phyloP scores from a whole-genome alignment of 306 rosid genomes.

The Cicer arietinum region DNA sequence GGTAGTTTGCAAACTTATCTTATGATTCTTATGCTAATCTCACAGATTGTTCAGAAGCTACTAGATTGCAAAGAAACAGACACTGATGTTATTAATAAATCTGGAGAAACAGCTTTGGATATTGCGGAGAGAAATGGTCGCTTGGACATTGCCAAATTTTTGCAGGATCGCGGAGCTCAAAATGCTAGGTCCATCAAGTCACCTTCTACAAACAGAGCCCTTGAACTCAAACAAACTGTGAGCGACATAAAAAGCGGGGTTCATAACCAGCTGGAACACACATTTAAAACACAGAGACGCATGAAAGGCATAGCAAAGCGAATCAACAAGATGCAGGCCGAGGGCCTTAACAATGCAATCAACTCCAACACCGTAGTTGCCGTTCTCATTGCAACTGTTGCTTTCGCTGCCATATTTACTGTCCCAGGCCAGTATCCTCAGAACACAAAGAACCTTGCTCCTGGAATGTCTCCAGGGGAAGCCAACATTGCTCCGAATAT shows the following conservation, averaged over 20 bases:
- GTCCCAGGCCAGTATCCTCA: conserved; percentile 72
- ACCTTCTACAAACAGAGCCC: conserved; percentile 51
- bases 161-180: conserved; percentile 61
- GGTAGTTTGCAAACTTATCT: conserved; percentile 31
- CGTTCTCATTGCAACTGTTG: conserved; percentile 80
- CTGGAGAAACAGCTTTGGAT: conserved; percentile 77
- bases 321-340: conserved; percentile 74
- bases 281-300: conserved; percentile 64
- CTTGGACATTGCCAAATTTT: conserved; percentile 49
- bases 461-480: conserved; percentile 59
- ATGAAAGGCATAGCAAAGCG: conserved; percentile 72
- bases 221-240: conserved; percentile 72
- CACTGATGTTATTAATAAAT: conserved; percentile 55
- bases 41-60: conserved; percentile 67
- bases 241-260: conserved; percentile 78
- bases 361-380: conserved; percentile 81
- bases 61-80: conserved; percentile 55
- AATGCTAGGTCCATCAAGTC: conserved; percentile 65
- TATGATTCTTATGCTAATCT: conserved; percentile 23
- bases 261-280: conserved; percentile 83
- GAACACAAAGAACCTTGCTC: neutral
- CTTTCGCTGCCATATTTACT: conserved; percentile 82
- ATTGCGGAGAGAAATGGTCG: conserved; percentile 63
- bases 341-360: conserved; percentile 85
- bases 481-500: conserved; percentile 57